Evolutionary conservation across 345 rosid species (phyloP).

Genomic region (Cardamine resedifolia): DNA sequence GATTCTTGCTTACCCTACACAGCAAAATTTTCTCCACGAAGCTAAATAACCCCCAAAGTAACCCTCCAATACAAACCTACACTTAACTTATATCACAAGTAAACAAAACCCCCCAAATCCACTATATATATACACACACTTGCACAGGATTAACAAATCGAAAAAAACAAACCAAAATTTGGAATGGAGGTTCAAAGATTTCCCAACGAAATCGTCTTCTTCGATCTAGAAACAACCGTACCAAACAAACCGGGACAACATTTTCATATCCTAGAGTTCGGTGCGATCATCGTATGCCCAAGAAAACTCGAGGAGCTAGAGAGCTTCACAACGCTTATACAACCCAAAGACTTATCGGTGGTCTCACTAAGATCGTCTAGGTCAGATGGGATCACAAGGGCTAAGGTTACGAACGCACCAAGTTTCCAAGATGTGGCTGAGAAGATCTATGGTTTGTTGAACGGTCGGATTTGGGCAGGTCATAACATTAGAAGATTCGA

Average conservation of each 20-base stretch:
- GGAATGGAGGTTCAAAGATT: slow-evolving; percentile 31
- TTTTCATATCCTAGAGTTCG: slow-evolving; percentile 77
- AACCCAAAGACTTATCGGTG: slow-evolving; percentile 60
- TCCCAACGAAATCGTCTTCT: slow-evolving; percentile 61
- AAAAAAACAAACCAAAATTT: neutral
- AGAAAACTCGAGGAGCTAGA: slow-evolving; percentile 62
- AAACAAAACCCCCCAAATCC: slow-evolving; percentile 42
- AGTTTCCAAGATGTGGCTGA: slow-evolving; percentile 66
- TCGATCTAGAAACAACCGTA: slow-evolving; percentile 84
- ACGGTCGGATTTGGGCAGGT: slow-evolving; percentile 92
- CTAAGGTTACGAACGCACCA: slow-evolving; percentile 65
- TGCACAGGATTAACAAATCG: neutral
- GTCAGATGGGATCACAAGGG: slow-evolving; percentile 68
- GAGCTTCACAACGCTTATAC: slow-evolving; percentile 66
- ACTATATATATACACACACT: slow-evolving; percentile 45
- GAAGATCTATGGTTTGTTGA: slow-evolving; percentile 55
- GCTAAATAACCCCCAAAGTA: slow-evolving; percentile 36
- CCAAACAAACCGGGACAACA: slow-evolving; percentile 60
- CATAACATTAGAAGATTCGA: slow-evolving; percentile 88
- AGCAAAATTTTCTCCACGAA: slow-evolving; percentile 29
- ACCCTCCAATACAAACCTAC: slow-evolving; percentile 45
- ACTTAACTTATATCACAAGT: slow-evolving; percentile 41
- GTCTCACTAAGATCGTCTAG: slow-evolving; percentile 60
- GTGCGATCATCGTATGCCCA: slow-evolving; percentile 80
- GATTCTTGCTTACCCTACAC: slow-evolving; percentile 39